These are phyloP conservation scores for Roridomyces roridus DNA, from an alignment of 768 basidiomycete species.

Conservation along the genomic window DNA sequence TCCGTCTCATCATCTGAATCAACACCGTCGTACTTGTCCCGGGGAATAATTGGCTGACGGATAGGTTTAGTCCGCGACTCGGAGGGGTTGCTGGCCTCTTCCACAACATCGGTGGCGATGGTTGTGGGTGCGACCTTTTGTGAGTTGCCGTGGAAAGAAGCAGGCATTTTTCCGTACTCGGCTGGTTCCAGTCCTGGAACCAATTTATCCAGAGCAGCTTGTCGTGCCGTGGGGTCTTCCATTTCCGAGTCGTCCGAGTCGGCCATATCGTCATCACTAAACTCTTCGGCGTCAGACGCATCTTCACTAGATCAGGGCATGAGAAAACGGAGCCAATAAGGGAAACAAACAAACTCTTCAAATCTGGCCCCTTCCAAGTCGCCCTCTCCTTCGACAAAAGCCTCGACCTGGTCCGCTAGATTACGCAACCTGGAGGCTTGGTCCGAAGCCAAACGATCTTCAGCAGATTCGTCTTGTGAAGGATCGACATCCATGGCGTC, in stretches of 20 bases:
- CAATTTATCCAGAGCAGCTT: conserved; percentile 77
- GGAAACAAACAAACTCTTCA: conserved; percentile 71
- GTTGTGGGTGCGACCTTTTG: conserved; percentile 64
- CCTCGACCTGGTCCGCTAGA: conserved; percentile 84
- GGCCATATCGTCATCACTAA: conserved; percentile 54
- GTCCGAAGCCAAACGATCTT: conserved; percentile 61
- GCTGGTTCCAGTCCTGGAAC: conserved; percentile 79
- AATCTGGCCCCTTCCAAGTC: conserved; percentile 89
- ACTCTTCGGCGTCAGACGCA: conserved; percentile 66
- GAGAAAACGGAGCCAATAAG: background rate
- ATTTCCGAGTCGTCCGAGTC: conserved; percentile 51
- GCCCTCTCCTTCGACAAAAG: conserved; percentile 91
- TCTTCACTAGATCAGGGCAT: conserved; percentile 49
- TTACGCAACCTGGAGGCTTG: conserved; percentile 75
- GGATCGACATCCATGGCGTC: conserved; percentile 59
- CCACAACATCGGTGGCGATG: conserved; percentile 48
- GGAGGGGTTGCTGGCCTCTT: conserved; percentile 27
- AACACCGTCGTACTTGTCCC: conserved; percentile 90
- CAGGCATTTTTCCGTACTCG: conserved; percentile 90
- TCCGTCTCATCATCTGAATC: conserved; percentile 91
- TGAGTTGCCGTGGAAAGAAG: conserved; percentile 72
- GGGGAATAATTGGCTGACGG: conserved; percentile 79
- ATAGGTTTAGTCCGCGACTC: conserved; percentile 50
- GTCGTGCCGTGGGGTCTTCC: conserved; percentile 47
- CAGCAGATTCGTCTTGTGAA: conserved; percentile 35